Evolutionary conservation across 1,284 basidiomycete species (phyloP).

Genomic region (Heterobasidion parviporum): DNA sequence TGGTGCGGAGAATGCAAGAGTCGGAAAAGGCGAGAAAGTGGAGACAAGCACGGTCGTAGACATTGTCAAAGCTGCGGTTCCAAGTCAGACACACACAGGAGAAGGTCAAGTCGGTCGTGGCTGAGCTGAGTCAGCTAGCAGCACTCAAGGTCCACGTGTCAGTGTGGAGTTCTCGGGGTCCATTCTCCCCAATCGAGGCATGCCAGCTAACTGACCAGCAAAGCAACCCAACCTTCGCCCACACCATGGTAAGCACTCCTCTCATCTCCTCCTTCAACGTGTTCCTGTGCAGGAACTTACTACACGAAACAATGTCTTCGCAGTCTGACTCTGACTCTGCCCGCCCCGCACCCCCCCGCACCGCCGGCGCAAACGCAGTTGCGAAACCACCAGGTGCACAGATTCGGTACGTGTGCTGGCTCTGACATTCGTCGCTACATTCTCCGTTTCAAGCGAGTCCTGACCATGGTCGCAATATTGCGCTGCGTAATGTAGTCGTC

Average conservation of each 20-base stretch:
- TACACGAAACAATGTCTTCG: background rate
- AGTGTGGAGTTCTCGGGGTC: constrained; percentile 1
- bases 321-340: constrained; percentile 29
- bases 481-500: constrained; percentile 45
- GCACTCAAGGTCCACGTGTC: background rate
- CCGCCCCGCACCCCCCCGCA: constrained; percentile 16
- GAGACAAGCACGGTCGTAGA: constrained; percentile 56
- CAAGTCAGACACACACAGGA: too few relatives aligned
- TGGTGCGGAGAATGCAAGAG: constrained; percentile 55
- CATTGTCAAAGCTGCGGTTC: constrained; percentile 21
- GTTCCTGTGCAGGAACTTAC: background rate
- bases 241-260: constrained; percentile 9
- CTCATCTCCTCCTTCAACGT: background rate
- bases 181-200: background rate
- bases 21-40: constrained; percentile 70
- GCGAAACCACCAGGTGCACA: constrained; percentile 70
- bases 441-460: background rate
- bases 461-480: background rate
- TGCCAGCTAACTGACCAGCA: constrained; percentile 3
- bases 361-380: constrained; percentile 28
- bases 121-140: background rate
- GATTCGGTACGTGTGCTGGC: constrained; percentile 50
- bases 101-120: background rate
- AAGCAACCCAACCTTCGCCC: background rate
- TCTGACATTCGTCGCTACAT: background rate